Percentiles rank a stretch among this genome's conserved stretches.
phyloP scores from a whole-genome alignment of 225 moss, liverwort and hornwort genomes.

The Marchantia paleacea region DNA sequence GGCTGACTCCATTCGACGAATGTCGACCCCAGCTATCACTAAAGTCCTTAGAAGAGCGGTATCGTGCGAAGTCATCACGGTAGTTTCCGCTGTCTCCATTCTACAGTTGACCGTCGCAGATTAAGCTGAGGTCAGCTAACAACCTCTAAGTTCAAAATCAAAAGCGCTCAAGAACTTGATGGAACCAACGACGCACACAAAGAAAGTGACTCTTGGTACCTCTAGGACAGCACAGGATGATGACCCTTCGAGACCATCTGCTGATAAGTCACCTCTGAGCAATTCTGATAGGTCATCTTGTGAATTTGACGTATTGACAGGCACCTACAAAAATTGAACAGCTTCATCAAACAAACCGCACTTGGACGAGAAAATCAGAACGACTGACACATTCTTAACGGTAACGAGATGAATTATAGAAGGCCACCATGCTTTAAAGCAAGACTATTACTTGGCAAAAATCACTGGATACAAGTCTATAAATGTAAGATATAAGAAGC shows the following conservation, averaged over 20 bases:
- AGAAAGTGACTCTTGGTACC: slow-evolving; percentile 34
- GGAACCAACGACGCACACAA: background rate
- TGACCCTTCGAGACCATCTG: slow-evolving; percentile 61
- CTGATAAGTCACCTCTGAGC: slow-evolving; percentile 44
- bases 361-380: background rate
- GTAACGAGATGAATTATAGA: background rate
- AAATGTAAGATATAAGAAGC: background rate
- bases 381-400: background rate
- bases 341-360: background rate
- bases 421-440: background rate
- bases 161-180: background rate
- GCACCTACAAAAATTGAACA: slow-evolving; percentile 55
- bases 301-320: slow-evolving; percentile 68
- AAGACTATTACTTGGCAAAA: no score
- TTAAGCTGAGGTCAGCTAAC: background rate
- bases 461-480: background rate
- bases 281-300: slow-evolving; percentile 69
- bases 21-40: slow-evolving; percentile 61
- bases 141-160: background rate
- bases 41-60: slow-evolving; percentile 48
- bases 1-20: slow-evolving; percentile 40
- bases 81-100: slow-evolving; percentile 54
- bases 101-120: slow-evolving; percentile 14
- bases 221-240: slow-evolving; percentile 52
- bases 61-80: slow-evolving; percentile 51